Base-by-base conservation (phyloP, 306 rosid species). In the Lotus japonicus region DNA sequence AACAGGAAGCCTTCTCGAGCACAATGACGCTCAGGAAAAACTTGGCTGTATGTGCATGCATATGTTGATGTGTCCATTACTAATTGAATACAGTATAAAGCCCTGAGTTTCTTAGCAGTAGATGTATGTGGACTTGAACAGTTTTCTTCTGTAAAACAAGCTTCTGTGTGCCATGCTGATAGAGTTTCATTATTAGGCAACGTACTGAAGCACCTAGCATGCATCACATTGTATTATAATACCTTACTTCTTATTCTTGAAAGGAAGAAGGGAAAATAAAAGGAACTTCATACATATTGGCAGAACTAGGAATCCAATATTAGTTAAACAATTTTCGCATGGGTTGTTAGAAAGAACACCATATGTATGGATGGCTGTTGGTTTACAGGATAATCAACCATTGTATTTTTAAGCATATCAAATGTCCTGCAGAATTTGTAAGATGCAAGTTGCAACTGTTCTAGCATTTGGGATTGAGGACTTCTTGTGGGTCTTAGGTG, bases 1-100 rank as follows among this genome's bases (percentile, higher is more conserved):
- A 78, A 88, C 97, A 1, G 96, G 88, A 78, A 79, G 56, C 46
- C 92, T 94, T 70, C 92, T 94, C 2, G 65, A 86, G 81, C 97
- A 90, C 75, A 59, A 78, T 53, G 95, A 88, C 65, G 89, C 87
- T 2, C 88, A 85, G 81, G 95, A 88, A 45, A 88, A 81, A 58
- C 95, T 94, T 7, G 97, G 96, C 42, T 70, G 99, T 94, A 88
- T 46, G 95, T 72, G 66, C 66, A 11, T 70, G 70, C 35, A 21
- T 42, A 7, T 70, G 36, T 54, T 54, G 56, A 15, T 44, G 12
- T 58, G 5, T 13, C 7, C 7, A 13, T 59, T 51, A 46, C 50
- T 79, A 8, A 8, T 75, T 70, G 31, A 74, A 57, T 63, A 21
- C 36, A 35, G 13, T 57, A 49, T 58, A 23, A 51, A 52, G 45